These are phyloP conservation scores for Plasmopara muralis DNA, from an alignment of 352 stramenopile genomes.

Conservation along the genomic window DNA sequence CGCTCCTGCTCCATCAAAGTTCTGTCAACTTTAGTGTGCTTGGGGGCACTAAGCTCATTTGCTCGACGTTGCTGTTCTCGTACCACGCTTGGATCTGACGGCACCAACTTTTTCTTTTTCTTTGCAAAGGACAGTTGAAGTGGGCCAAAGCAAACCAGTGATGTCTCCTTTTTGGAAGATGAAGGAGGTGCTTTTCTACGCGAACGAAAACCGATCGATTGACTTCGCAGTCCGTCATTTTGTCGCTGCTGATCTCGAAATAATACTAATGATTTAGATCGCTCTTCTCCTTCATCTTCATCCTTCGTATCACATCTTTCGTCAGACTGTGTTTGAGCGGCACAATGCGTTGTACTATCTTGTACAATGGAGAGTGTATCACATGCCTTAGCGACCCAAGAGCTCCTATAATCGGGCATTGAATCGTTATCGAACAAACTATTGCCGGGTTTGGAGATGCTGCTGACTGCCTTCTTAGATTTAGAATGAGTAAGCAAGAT, in stretches of 20 bases:
- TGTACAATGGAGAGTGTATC: slow-evolving; percentile 47
- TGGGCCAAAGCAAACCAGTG: slow-evolving; percentile 36
- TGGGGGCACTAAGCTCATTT: slow-evolving; percentile 58
- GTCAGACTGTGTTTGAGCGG: slow-evolving; percentile 10
- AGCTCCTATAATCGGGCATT: slow-evolving; percentile 23
- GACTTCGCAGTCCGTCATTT: slow-evolving; percentile 62
- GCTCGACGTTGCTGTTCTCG: slow-evolving; percentile 48
- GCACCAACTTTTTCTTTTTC: slow-evolving; percentile 29
- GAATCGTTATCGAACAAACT: slow-evolving; percentile 43
- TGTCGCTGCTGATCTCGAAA: slow-evolving; percentile 55
- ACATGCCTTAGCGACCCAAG: slow-evolving; percentile 57
- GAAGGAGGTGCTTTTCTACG: slow-evolving; percentile 54
- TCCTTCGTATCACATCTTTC: slow-evolving; percentile 26
- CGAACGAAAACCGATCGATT: slow-evolving; percentile 48
- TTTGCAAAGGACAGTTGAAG: slow-evolving; percentile 25
- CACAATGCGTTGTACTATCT: slow-evolving; percentile 19
- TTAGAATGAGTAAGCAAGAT: slow-evolving; percentile 42
- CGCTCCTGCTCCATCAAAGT: slow-evolving; percentile 47
- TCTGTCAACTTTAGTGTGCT: slow-evolving; percentile 55
- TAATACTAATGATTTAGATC: slow-evolving; percentile 26
- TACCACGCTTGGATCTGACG: slow-evolving; percentile 30
- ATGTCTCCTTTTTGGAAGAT: slow-evolving; percentile 40
- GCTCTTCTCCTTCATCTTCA: slow-evolving; percentile 26
- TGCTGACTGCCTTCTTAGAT: slow-evolving; percentile 41
- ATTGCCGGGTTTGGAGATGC: slow-evolving; percentile 13